phyloP scores from a whole-genome alignment of 163 green algal species.

The Scenedesmus sp. region DNA sequence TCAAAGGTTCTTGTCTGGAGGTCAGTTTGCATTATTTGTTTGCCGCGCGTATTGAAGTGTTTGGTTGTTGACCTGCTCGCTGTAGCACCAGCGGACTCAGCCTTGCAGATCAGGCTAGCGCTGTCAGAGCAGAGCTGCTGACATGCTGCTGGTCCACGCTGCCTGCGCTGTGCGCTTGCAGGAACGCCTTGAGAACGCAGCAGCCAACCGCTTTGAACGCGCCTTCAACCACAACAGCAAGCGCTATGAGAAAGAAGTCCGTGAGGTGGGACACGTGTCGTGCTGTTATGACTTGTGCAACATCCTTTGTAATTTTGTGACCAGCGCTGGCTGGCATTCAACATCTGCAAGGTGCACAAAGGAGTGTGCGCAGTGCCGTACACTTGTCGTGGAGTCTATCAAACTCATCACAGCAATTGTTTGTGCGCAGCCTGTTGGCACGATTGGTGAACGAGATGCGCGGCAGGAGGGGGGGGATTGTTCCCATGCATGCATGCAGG shows the following conservation, averaged over 20 bases:
- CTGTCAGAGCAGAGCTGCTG: not conserved
- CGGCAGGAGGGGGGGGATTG: too few species aligned
- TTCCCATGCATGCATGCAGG: too few species aligned
- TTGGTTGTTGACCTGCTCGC: not conserved
- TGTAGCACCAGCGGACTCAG: too few species aligned
- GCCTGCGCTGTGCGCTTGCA: not conserved
- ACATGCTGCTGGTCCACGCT: not conserved
- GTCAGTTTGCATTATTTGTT: not conserved
- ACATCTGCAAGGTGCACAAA: too few species aligned
- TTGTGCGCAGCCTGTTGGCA: too few species aligned
- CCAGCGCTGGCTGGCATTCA: too few species aligned
- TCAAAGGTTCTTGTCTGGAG: not conserved
- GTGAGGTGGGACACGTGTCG: conserved; percentile 18
- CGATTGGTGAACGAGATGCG: too few species aligned
- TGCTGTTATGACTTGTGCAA: not conserved
- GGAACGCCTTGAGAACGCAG: conserved; percentile 36
- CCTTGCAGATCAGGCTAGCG: too few species aligned
- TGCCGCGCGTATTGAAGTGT: not conserved
- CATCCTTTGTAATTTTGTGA: not conserved
- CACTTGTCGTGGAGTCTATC: too few species aligned
- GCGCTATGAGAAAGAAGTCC: conserved; percentile 35
- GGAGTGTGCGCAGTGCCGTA: too few species aligned
- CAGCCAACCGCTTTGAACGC: conserved; percentile 40
- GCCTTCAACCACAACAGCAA: conserved; percentile 50
- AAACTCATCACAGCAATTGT: too few species aligned